phyloP scores from a whole-genome alignment of 768 basidiomycete species.

The Hypholoma fasciculare region DNA sequence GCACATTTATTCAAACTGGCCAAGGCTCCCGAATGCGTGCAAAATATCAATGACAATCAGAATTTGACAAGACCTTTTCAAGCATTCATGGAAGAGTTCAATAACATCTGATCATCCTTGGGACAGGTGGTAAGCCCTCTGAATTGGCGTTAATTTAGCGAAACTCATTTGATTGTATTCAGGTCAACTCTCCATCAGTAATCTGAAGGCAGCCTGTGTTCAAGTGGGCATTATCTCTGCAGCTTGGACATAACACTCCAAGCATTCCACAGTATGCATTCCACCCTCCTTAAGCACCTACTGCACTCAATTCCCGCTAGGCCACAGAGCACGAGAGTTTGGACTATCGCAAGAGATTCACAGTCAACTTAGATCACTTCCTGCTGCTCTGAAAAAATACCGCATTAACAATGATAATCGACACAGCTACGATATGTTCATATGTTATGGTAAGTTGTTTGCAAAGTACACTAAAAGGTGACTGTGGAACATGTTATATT shows the following conservation, averaged over 20 bases:
- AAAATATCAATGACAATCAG: slow-evolving; percentile 66
- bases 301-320: slow-evolving; percentile 36
- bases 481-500: background rate
- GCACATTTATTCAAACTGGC: slow-evolving; percentile 20
- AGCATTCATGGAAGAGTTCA: slow-evolving; percentile 67
- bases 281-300: slow-evolving; percentile 35
- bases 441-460: slow-evolving; percentile 82
- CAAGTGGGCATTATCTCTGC: slow-evolving; percentile 88
- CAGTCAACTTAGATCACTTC: slow-evolving; percentile 96
- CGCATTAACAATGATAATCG: slow-evolving; percentile 98
- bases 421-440: slow-evolving; percentile 99
- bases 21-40: slow-evolving; percentile 28
- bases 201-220: slow-evolving; percentile 78
- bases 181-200: slow-evolving; percentile 41
- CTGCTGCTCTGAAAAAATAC: slow-evolving; percentile 97
- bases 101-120: slow-evolving; percentile 36
- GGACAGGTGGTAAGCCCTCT: slow-evolving; percentile 37
- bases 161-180: slow-evolving; percentile 9
- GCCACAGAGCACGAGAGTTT: slow-evolving; percentile 63
- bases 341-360: slow-evolving; percentile 89
- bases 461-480: background rate
- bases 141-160: slow-evolving; percentile 1
- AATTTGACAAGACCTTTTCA: slow-evolving; percentile 64
- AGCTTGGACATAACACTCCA: slow-evolving; percentile 68
- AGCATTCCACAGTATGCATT: slow-evolving; percentile 35